phyloP scores from a whole-genome alignment of 2,329 filamentous ascomycete genomes.

The Drechslerella stenobrocha region DNA sequence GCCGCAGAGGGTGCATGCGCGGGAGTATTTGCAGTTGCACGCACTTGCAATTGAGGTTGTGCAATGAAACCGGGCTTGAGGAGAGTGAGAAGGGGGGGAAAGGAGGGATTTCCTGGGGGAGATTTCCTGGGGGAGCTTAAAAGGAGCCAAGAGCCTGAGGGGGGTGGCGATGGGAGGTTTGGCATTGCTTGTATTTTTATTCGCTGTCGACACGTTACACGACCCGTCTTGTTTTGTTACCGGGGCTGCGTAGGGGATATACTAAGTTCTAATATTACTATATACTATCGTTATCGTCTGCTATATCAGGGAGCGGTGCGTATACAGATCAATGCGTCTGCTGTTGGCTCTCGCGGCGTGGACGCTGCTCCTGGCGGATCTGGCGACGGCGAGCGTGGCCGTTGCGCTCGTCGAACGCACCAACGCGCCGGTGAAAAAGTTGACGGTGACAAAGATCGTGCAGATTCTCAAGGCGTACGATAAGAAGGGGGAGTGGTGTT shows the following conservation, averaged over 20 bases:
- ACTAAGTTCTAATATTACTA: no score
- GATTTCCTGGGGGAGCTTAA: background rate
- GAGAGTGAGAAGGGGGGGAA: no score
- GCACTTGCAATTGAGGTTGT: background rate
- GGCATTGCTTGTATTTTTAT: background rate
- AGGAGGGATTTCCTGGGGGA: background rate
- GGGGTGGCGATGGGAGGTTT: background rate
- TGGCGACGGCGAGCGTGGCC: background rate
- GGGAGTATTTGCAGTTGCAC: background rate
- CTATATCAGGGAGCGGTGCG: background rate
- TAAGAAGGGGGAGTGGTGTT: background rate
- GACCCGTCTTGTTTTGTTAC: no score
- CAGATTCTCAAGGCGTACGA: background rate
- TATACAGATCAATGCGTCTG: background rate
- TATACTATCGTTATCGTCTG: background rate
- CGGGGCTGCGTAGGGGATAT: no score
- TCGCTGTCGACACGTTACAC: background rate
- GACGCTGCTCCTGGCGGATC: background rate
- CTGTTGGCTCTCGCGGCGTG: background rate
- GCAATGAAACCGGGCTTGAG: no score
- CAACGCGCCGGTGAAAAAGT: background rate
- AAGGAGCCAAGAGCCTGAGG: background rate
- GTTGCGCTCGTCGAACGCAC: background rate
- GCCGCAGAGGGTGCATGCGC: constrained; percentile 3
- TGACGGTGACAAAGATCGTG: background rate